These are phyloP conservation scores for Thraustochytrium sp. DNA, from an alignment of 352 stramenopile species.

Conservation along the genomic window DNA sequence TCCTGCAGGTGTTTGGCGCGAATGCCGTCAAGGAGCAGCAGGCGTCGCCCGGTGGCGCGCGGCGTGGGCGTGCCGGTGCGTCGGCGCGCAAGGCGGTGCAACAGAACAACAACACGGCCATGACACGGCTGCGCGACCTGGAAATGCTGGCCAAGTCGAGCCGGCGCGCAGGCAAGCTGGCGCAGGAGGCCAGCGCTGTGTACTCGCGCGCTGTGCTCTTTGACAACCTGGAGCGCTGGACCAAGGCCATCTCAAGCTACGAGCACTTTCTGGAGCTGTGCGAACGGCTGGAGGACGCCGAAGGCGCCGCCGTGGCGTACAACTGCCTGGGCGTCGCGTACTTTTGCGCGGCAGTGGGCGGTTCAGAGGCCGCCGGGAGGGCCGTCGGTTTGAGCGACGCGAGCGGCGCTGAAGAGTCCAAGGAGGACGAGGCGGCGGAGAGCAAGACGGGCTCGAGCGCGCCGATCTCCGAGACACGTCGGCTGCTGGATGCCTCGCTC, in stretches of 20 bases:
- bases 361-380: not conserved
- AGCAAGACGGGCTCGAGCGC: not conserved
- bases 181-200: constrained; percentile 17
- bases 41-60: not conserved
- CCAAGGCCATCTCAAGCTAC: constrained; percentile 17
- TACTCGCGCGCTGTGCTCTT: constrained; percentile 30
- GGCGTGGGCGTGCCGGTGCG: not conserved
- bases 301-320: constrained; percentile 11
- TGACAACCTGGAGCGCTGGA: constrained; percentile 26
- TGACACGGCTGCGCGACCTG: not conserved
- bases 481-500: not conserved
- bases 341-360: constrained; percentile 1
- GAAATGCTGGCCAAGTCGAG: constrained; percentile 36
- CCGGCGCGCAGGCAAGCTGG: constrained; percentile 9
- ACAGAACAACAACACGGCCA: constrained; percentile 30
- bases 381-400: not conserved
- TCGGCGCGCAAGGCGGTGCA: not conserved
- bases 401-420: not conserved
- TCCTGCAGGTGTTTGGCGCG: constrained; percentile 20
- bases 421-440: not conserved
- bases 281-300: not conserved
- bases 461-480: not conserved
- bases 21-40: not conserved
- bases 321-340: constrained; percentile 25
- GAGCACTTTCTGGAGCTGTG: constrained; percentile 14